Evolutionary conservation across 2,329 filamentous ascomycete genomes (phyloP).

Genomic region (Microsporum audouinii): DNA sequence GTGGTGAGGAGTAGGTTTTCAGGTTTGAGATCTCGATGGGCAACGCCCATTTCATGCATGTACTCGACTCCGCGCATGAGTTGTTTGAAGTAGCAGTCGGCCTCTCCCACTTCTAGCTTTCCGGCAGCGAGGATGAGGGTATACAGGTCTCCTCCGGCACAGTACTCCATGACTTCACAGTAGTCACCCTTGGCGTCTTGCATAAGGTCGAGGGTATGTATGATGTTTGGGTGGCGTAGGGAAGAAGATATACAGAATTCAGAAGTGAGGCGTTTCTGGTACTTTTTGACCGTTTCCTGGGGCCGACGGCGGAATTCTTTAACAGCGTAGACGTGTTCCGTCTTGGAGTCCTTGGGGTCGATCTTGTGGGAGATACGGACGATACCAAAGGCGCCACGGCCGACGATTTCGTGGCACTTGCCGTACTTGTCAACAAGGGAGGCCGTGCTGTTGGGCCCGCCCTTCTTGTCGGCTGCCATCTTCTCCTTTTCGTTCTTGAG

Average conservation of each 20-base stretch:
- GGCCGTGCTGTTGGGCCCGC: slow-evolving; percentile 59
- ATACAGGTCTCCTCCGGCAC: slow-evolving; percentile 89
- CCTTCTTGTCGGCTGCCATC: slow-evolving; percentile 62
- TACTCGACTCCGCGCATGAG: slow-evolving; percentile 98
- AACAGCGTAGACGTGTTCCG: slow-evolving; percentile 88
- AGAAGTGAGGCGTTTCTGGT: slow-evolving; percentile 90
- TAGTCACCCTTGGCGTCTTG: slow-evolving; percentile 96
- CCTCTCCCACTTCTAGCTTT: slow-evolving; percentile 78
- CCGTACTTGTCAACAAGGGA: slow-evolving; percentile 93
- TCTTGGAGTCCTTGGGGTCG: slow-evolving; percentile 60
- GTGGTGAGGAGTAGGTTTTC: slow-evolving; percentile 92
- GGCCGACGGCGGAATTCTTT: slow-evolving; percentile 94
- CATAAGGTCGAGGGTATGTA: slow-evolving; percentile 88
- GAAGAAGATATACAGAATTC: slow-evolving; percentile 99
- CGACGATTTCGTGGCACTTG: slow-evolving; percentile 94
- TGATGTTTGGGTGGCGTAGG: slow-evolving; percentile 91
- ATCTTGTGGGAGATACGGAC: slow-evolving; percentile 96
- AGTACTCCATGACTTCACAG: slow-evolving; percentile 99
- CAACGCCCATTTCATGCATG: slow-evolving; percentile 98
- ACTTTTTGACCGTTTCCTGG: slow-evolving; percentile 92
- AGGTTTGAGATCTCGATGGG: slow-evolving; percentile 90
- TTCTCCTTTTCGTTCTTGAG: slow-evolving; percentile 77
- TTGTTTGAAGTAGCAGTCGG: slow-evolving; percentile 98
- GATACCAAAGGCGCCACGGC: slow-evolving; percentile 91
- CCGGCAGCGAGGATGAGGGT: slow-evolving; percentile 82